These are phyloP conservation scores for Kodamaea sp. DNA, from an alignment of 1,139 yeast species.

Conservation along the genomic window DNA sequence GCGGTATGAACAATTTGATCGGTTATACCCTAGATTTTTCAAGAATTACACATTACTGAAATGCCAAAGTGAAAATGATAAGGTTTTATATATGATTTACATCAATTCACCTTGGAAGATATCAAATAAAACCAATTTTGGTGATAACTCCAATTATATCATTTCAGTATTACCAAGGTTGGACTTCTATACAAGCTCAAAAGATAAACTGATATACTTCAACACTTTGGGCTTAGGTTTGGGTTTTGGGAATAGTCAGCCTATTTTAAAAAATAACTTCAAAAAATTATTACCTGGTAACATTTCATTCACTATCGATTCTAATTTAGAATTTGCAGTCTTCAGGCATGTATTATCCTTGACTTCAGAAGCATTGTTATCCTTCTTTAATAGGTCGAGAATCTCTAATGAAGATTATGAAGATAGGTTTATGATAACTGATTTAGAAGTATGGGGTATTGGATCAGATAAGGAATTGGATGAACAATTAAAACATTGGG, in stretches of 20 bases:
- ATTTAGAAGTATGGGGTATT: slow-evolving; percentile 88
- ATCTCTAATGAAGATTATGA: slow-evolving; percentile 49
- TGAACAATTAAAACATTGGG: slow-evolving; percentile 77
- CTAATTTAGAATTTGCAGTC: slow-evolving; percentile 73
- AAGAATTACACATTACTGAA: slow-evolving; percentile 10
- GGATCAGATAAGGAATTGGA: slow-evolving; percentile 74
- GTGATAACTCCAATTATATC: slow-evolving; percentile 51
- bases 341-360: slow-evolving; percentile 59
- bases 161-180: slow-evolving; percentile 66
- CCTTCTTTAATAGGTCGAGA: slow-evolving; percentile 27
- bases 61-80: slow-evolving; percentile 40
- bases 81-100: slow-evolving; percentile 57
- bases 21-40: slow-evolving; percentile 50
- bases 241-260: slow-evolving; percentile 74
- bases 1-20: slow-evolving; percentile 49
- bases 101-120: slow-evolving; percentile 72
- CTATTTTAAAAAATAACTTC: slow-evolving; percentile 44
- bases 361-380: slow-evolving; percentile 7
- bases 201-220: slow-evolving; percentile 51
- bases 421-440: slow-evolving; percentile 66
- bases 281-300: slow-evolving; percentile 54
- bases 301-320: slow-evolving; percentile 74
- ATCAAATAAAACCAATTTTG: slow-evolving; percentile 71
- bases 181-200: slow-evolving; percentile 46
- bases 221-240: slow-evolving; percentile 72